A percentile compares a stretch with the other conserved stretches of the same genome.
phyloP scores from a whole-genome alignment of 208 protist genomes.

The Crithidia mellificae region DNA sequence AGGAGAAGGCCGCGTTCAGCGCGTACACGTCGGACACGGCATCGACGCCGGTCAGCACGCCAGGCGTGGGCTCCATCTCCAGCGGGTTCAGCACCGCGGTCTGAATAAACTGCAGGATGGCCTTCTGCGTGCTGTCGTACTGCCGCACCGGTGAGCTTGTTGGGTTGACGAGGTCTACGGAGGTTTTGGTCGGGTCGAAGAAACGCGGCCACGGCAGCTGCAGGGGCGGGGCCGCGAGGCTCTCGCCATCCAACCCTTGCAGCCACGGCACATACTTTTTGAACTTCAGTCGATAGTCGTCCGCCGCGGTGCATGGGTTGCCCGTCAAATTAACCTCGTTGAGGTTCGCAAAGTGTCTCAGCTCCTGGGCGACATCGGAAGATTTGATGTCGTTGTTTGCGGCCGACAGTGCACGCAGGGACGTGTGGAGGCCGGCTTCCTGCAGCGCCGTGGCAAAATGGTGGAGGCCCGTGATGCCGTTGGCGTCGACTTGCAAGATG shows the following conservation, averaged over 20 bases:
- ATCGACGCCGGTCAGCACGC: slow-evolving; percentile 53
- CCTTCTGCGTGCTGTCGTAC: slow-evolving; percentile 45
- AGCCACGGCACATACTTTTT: slow-evolving; percentile 75
- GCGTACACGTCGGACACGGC: slow-evolving; percentile 80
- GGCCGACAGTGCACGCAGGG: slow-evolving; percentile 65
- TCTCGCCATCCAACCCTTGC: slow-evolving; percentile 57
- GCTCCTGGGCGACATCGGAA: slow-evolving; percentile 42
- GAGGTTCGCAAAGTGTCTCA: slow-evolving; percentile 68
- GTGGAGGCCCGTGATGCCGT: slow-evolving; percentile 61
- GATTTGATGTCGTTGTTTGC: slow-evolving; percentile 61
- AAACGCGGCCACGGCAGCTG: slow-evolving; percentile 78
- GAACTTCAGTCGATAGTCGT: slow-evolving; percentile 56
- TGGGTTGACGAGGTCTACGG: slow-evolving; percentile 26
- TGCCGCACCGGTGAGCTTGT: not conserved
- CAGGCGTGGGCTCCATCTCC: slow-evolving; percentile 37
- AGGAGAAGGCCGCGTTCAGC: slow-evolving; percentile 55
- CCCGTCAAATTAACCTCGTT: slow-evolving; percentile 63
- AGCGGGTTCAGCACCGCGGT: slow-evolving; percentile 53
- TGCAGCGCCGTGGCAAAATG: slow-evolving; percentile 64
- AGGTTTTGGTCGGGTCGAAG: slow-evolving; percentile 23
- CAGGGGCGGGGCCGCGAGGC: slow-evolving; percentile 57
- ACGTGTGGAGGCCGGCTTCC: slow-evolving; percentile 60
- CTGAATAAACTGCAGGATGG: slow-evolving; percentile 77
- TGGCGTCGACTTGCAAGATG: slow-evolving; percentile 61
- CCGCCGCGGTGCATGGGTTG: slow-evolving; percentile 61